phyloP scores from a whole-genome alignment of 768 basidiomycete genomes.

The Lentinula detonsa region DNA sequence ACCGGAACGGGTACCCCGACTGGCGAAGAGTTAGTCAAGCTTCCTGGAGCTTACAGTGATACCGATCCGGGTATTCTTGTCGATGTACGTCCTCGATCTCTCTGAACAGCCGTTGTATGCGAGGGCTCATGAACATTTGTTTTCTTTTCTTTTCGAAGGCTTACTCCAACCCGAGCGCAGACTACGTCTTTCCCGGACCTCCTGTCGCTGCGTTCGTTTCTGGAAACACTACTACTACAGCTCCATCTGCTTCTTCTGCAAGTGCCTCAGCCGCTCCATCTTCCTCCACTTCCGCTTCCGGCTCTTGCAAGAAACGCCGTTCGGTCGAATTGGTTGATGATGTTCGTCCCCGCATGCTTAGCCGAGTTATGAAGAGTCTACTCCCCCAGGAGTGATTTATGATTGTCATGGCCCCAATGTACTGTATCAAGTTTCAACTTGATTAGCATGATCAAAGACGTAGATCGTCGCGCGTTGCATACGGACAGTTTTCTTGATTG shows the following conservation, averaged over 20 bases:
- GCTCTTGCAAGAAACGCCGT: background rate
- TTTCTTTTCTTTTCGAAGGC: background rate
- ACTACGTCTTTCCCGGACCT: constrained; percentile 5
- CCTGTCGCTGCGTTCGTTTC: background rate
- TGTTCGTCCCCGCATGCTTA: background rate
- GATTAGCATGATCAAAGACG: background rate
- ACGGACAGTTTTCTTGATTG: background rate
- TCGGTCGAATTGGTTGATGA: background rate
- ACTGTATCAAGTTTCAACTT: too few relatives aligned
- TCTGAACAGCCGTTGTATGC: background rate
- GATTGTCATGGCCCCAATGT: background rate
- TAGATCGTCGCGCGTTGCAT: background rate
- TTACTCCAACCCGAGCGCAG: background rate
- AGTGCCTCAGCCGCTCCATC: background rate
- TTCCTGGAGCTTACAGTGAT: constrained; percentile 47
- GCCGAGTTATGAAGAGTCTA: constrained; percentile 3
- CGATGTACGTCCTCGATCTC: constrained; percentile 3
- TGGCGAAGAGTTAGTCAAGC: constrained; percentile 25
- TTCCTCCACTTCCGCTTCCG: background rate
- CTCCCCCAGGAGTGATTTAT: background rate
- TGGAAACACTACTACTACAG: background rate
- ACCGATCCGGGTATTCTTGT: constrained; percentile 33
- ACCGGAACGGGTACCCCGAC: constrained; percentile 18
- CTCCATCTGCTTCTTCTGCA: background rate
- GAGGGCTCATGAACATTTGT: too few relatives aligned